Evolutionary conservation across 2,329 filamentous ascomycete genomes (phyloP).

Genomic region (Neopestalotiopsis rosae): DNA sequence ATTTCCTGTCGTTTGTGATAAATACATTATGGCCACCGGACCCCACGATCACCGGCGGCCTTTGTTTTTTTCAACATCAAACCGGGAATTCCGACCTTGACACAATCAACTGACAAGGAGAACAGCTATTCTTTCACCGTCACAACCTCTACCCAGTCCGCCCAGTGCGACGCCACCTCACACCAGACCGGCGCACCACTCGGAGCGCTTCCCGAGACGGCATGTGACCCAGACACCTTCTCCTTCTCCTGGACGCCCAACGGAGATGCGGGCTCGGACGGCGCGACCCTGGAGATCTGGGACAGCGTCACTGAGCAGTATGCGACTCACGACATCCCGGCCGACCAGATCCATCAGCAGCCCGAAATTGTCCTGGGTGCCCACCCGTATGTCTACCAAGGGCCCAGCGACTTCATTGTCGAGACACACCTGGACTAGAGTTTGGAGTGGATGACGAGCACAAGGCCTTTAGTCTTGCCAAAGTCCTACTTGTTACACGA

Average conservation of each 20-base stretch:
- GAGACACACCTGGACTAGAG: constrained; percentile 7
- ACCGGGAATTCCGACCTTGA: too few species aligned
- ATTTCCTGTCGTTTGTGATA: neutral
- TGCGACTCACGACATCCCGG: neutral
- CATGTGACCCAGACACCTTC: constrained; percentile 1
- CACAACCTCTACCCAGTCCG: constrained; percentile 1
- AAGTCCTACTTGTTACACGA: too few species aligned
- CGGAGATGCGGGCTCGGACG: neutral
- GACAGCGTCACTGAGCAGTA: neutral
- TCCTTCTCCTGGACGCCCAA: constrained; percentile 11
- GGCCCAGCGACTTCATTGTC: neutral
- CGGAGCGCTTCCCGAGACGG: neutral
- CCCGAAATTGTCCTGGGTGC: neutral
- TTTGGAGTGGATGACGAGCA: neutral
- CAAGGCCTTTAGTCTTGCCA: too few species aligned
- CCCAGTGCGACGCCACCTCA: constrained; percentile 1
- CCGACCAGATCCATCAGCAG: neutral
- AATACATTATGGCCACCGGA: neutral
- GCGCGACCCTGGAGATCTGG: constrained; percentile 5
- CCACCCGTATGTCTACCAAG: neutral
- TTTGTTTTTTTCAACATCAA: too few species aligned
- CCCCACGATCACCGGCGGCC: neutral
- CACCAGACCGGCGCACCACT: neutral
- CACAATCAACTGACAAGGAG: neutral
- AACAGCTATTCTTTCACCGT: constrained; percentile 9